Conservation (phyloP, 352 stramenopile species). For the Thraustochytrium striatum region DNA sequence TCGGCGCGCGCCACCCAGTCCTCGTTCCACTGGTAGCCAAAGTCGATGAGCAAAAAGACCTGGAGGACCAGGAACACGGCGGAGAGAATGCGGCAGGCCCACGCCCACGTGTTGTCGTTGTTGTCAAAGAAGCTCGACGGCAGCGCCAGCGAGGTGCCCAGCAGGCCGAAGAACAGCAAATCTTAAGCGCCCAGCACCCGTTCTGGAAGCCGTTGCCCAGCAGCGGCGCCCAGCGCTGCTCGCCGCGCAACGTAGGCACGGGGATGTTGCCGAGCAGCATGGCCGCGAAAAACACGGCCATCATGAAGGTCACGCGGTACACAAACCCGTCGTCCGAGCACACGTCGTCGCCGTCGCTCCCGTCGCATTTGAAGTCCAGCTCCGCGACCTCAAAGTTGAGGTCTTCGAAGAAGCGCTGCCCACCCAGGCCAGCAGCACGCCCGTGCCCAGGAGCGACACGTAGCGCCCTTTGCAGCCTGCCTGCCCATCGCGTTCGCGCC, state of each 20-base stretch:
- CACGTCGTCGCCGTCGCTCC: slow-evolving; percentile 4
- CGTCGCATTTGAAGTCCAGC: slow-evolving; percentile 44
- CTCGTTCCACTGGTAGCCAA: slow-evolving; percentile 52
- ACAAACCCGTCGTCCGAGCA: slow-evolving; percentile 35
- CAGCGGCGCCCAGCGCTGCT: slow-evolving; percentile 18
- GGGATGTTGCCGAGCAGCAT: slow-evolving; percentile 43
- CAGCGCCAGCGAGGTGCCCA: not conserved
- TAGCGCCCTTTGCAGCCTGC: slow-evolving; percentile 23
- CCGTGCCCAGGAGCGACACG: slow-evolving; percentile 1
- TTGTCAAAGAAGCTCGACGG: slow-evolving; percentile 24
- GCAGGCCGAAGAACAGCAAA: slow-evolving; percentile 34
- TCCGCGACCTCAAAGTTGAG: not conserved
- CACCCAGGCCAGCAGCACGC: slow-evolving; percentile 14
- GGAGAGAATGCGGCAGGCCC: slow-evolving; percentile 46
- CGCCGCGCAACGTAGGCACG: slow-evolving; percentile 26
- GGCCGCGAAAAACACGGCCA: slow-evolving; percentile 36
- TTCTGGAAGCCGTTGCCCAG: slow-evolving; percentile 32
- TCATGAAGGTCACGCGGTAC: slow-evolving; percentile 36
- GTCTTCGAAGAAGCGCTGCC: not conserved
- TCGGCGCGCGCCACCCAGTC: slow-evolving; percentile 46
- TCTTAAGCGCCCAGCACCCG: slow-evolving; percentile 38
- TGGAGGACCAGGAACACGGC: slow-evolving; percentile 50
- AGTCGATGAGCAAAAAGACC: slow-evolving; percentile 52
- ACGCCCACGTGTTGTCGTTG: slow-evolving; percentile 31
- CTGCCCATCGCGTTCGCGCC: not conserved